Evolutionary conservation across 2,329 filamentous ascomycete genomes (phyloP).

Genomic region (Ophiostoma fasciatum): DNA sequence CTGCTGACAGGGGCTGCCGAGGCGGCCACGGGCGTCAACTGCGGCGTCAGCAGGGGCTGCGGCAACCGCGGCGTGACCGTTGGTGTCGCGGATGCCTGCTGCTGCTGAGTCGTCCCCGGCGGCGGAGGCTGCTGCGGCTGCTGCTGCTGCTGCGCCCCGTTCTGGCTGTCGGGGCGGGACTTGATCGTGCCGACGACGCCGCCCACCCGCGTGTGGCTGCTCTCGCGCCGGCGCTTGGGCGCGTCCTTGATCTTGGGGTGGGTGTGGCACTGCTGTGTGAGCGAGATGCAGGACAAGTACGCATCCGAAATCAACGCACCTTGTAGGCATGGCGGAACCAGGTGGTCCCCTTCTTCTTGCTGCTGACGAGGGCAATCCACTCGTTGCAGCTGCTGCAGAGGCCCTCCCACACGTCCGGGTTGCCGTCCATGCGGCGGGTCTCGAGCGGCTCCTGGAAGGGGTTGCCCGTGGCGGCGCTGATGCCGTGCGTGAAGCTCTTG

Average conservation of each 20-base stretch:
- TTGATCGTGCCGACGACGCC: not conserved
- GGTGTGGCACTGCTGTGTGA: constrained; percentile 43
- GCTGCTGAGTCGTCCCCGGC: too few species aligned
- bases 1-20: not conserved
- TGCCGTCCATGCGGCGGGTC: constrained; percentile 62
- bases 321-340: constrained; percentile 88
- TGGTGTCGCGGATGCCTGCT: constrained; percentile 27
- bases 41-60: constrained; percentile 26
- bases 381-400: constrained; percentile 65
- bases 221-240: constrained; percentile 52
- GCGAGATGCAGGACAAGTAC: not conserved
- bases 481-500: constrained; percentile 78
- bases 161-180: constrained; percentile 4
- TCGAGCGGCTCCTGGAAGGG: constrained; percentile 66
- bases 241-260: constrained; percentile 58
- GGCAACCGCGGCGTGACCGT: constrained; percentile 29
- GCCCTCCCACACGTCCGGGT: constrained; percentile 69
- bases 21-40: constrained; percentile 22
- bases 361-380: constrained; percentile 69
- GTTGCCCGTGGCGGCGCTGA: constrained; percentile 66
- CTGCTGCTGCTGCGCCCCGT: not conserved
- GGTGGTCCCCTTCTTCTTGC: constrained; percentile 83
- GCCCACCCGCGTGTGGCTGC: constrained; percentile 30
- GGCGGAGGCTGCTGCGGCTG: too few species aligned
- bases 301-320: constrained; percentile 27